These are phyloP conservation scores for Phyllosticta ampelicida DNA, from an alignment of 2,329 filamentous ascomycete species.

Conservation along the genomic window DNA sequence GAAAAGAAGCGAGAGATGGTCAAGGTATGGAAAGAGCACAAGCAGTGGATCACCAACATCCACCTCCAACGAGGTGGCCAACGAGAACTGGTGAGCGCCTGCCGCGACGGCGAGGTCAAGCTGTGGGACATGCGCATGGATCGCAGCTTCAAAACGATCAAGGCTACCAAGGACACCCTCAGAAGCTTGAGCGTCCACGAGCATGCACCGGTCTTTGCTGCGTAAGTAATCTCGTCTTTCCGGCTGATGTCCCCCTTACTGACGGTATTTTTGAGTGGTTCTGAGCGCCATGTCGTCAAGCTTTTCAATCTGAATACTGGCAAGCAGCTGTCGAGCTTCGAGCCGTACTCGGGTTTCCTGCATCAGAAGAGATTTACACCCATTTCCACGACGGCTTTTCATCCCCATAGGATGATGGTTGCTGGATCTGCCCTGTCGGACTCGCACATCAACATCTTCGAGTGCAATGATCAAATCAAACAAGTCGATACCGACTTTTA, in stretches of 20 bases:
- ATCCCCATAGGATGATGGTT: constrained; percentile 86
- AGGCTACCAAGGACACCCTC: constrained; percentile 65
- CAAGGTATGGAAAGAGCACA: constrained; percentile 91
- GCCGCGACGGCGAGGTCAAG: constrained; percentile 84
- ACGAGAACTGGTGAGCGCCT: constrained; percentile 80
- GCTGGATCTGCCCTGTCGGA: constrained; percentile 80
- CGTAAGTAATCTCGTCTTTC: constrained; percentile 48
- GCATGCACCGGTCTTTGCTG: constrained; percentile 88
- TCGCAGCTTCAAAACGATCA: constrained; percentile 59
- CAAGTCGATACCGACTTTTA: neutral
- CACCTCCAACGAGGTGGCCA: constrained; percentile 95
- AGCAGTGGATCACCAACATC: constrained; percentile 90
- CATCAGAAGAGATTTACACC: constrained; percentile 69
- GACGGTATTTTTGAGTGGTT: constrained; percentile 54
- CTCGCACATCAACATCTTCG: constrained; percentile 82
- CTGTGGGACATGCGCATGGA: constrained; percentile 95
- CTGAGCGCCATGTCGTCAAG: constrained; percentile 77
- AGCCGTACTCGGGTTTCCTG: constrained; percentile 84
- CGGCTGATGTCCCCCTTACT: neutral
- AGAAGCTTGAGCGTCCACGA: constrained; percentile 88
- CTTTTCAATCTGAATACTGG: constrained; percentile 79
- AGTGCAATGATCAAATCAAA: constrained; percentile 37
- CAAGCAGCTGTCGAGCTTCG: constrained; percentile 65
- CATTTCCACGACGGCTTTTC: constrained; percentile 84
- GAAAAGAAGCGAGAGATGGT: constrained; percentile 86